These are phyloP conservation scores for Coniella lustricola DNA, from an alignment of 2,329 filamentous ascomycete species.

Conservation along the genomic window DNA sequence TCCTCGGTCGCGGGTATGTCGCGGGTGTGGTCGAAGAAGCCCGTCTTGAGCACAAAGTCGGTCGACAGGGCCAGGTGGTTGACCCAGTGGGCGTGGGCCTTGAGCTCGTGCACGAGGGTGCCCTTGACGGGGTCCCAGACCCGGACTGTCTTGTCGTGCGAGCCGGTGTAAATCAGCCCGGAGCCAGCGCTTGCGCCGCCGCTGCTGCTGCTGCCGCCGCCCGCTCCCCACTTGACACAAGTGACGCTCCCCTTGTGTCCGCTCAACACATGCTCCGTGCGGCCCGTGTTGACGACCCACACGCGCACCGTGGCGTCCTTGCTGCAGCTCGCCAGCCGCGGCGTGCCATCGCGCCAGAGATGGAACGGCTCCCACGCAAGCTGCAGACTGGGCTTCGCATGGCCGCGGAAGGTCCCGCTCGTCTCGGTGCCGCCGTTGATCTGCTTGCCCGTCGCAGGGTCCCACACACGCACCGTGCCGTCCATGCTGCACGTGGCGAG, in stretches of 20 bases:
- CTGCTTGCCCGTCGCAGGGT: conserved; percentile 71
- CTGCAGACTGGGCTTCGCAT: conserved; percentile 82
- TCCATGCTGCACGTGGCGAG: conserved; percentile 92
- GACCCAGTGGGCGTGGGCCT: conserved; percentile 85
- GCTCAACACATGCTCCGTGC: conserved; percentile 73
- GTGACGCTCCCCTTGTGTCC: conserved; percentile 86
- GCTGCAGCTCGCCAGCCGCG: conserved; percentile 76
- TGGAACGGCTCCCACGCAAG: conserved; percentile 94
- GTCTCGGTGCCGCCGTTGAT: conserved; percentile 48
- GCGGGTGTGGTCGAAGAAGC: conserved; percentile 76
- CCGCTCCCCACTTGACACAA: conserved; percentile 78
- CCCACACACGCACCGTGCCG: conserved; percentile 84
- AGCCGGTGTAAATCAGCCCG: conserved; percentile 73
- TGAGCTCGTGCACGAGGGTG: conserved; percentile 70
- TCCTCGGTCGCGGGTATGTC: conserved; percentile 59
- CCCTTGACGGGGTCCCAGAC: conserved; percentile 81
- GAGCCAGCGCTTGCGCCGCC: too few species aligned
- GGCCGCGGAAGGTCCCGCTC: conserved; percentile 62
- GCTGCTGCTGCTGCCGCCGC: conserved; percentile 52
- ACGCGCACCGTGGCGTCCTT: conserved; percentile 85
- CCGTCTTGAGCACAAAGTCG: conserved; percentile 80
- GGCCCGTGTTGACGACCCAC: conserved; percentile 74
- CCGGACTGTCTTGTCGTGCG: conserved; percentile 87
- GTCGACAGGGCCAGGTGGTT: conserved; percentile 93
- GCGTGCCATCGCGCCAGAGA: conserved; percentile 64